These are phyloP conservation scores for Picochlorum sp. DNA, from an alignment of 139 green algal species.

Conservation along the genomic window DNA sequence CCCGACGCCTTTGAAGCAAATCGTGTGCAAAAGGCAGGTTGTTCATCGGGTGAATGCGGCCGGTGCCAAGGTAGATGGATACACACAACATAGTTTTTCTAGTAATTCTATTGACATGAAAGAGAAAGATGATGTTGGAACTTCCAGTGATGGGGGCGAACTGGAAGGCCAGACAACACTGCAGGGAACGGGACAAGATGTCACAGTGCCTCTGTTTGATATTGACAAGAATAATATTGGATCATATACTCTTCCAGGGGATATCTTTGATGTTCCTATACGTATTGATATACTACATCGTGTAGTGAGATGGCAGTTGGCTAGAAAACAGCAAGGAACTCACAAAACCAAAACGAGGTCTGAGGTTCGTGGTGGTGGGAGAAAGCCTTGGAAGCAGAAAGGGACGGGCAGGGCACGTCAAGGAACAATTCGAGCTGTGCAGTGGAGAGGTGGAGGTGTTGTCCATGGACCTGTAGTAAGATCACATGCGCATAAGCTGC, in stretches of 20 bases:
- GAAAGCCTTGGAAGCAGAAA: constrained; percentile 56
- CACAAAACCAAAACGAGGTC: constrained; percentile 62
- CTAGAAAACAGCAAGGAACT: constrained; percentile 74
- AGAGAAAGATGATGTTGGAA: no score
- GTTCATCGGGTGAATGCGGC: no score
- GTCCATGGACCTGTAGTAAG: constrained; percentile 62
- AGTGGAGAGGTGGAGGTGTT: constrained; percentile 68
- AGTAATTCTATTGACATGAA: no score
- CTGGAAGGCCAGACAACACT: neutral
- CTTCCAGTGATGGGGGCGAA: neutral
- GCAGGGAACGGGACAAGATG: constrained; percentile 2
- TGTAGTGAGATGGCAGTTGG: constrained; percentile 78
- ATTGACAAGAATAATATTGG: constrained; percentile 12
- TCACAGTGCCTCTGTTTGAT: constrained; percentile 10
- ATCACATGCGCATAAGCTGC: constrained; percentile 59
- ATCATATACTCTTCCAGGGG: constrained; percentile 19
- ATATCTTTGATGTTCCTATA: constrained; percentile 55
- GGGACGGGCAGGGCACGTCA: constrained; percentile 44
- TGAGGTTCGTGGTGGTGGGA: constrained; percentile 56
- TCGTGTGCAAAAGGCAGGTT: no score
- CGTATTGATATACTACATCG: constrained; percentile 78
- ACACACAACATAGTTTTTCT: no score
- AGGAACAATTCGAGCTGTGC: constrained; percentile 50
- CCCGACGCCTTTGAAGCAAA: no score
- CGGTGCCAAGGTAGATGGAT: no score